A percentile compares a stretch with the other conserved stretches of the same genome.
These are phyloP conservation scores for Crotalaria pallida DNA, from an alignment of 306 rosid species.

Conservation along the genomic window DNA sequence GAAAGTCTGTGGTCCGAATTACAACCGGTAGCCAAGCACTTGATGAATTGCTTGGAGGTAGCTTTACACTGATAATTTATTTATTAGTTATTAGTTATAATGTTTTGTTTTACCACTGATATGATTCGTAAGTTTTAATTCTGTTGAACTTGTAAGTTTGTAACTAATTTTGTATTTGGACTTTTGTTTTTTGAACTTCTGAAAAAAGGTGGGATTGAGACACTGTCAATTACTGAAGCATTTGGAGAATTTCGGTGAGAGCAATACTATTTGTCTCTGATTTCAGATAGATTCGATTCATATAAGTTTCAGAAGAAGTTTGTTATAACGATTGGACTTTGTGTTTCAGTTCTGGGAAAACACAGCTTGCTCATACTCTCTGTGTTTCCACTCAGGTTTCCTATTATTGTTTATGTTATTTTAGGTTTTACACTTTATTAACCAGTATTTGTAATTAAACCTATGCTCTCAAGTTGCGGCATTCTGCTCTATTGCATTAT, in stretches of 20 bases:
- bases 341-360: conserved; percentile 80
- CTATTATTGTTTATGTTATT: background rate
- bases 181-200: background rate
- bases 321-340: conserved; percentile 5
- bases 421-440: background rate
- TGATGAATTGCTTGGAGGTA: conserved; percentile 93
- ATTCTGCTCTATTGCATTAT: background rate
- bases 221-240: conserved; percentile 86
- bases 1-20: conserved; percentile 70
- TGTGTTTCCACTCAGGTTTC: conserved; percentile 92
- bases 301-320: background rate
- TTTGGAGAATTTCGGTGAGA: conserved; percentile 93
- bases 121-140: background rate
- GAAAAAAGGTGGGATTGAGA: conserved; percentile 82
- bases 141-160: background rate
- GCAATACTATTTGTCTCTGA: background rate
- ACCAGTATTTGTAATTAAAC: background rate
- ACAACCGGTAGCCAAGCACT: conserved; percentile 98
- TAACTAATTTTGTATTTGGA: background rate
- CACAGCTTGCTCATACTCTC: conserved; percentile 96
- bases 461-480: background rate
- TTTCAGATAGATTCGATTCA: background rate
- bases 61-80: conserved; percentile 14
- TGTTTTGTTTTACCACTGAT: background rate
- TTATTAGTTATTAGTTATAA: background rate